Percentiles rank a stretch among this genome's conserved stretches.
phyloP scores from a whole-genome alignment of 257 asterid genomes.

The Solanum appendiculatum region DNA sequence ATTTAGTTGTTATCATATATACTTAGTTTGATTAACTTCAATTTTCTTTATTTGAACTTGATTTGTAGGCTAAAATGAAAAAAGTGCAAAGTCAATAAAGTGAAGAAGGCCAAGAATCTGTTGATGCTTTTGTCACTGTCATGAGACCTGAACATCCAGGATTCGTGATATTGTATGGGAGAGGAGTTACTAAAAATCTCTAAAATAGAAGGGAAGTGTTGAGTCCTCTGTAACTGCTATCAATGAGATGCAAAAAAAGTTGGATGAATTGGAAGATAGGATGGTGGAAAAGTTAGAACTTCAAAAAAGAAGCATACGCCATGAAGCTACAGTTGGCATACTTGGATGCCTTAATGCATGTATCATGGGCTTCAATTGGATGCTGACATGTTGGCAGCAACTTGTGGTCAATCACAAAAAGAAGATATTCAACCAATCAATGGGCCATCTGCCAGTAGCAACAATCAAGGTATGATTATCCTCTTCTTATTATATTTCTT shows the following conservation, averaged over 20 bases:
- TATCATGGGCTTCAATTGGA: neutral
- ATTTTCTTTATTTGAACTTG: too few relatives aligned
- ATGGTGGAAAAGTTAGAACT: neutral
- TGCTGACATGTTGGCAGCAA: neutral
- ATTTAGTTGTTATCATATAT: too few relatives aligned
- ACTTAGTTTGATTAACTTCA: neutral
- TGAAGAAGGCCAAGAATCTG: neutral
- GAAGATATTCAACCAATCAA: neutral
- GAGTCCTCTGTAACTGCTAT: neutral
- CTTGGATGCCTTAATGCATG: neutral
- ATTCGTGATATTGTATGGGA: neutral
- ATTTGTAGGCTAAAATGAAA: neutral
- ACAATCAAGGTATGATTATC: neutral
- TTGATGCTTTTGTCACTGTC: neutral
- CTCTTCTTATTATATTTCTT: too few relatives aligned
- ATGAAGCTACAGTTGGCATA: neutral
- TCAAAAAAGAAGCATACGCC: neutral
- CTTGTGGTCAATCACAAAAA: neutral
- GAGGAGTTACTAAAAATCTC: neutral
- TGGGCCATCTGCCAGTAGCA: neutral
- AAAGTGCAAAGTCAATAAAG: neutral
- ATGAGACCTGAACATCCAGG: neutral
- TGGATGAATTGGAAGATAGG: neutral
- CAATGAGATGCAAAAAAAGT: neutral
- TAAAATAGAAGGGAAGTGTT: neutral